Base-by-base conservation (phyloP, 192 early-diverging fungal species). In the Coemansia sp. region DNA sequence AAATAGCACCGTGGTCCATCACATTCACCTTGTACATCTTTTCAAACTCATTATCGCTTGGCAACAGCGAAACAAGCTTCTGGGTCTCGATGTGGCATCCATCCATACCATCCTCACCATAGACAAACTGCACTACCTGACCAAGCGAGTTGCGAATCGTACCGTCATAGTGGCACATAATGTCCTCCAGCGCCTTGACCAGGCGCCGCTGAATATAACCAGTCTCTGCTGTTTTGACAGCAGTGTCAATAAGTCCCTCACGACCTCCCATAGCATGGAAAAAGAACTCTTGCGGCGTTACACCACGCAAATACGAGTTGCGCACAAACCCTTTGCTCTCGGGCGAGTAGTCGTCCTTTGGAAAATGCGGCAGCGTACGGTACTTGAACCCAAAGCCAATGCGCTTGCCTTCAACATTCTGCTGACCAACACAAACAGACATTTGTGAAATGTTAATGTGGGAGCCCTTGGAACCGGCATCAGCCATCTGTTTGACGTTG, bases 201-300 rank as follows among this genome's bases (percentile, higher is more conserved):
- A 99, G 82, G 82, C 97, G 93, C 72, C 97, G 95, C 82, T 99
- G 97, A 62, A 99, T 97, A 77, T 99, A 99, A 32, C 97, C 97
- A 3, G 97, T 97, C 75, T 98, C 96, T n/a, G 97, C 96, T 16
- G 96, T 95, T 84, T 99, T 98, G 65, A 99, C 96, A 71, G 97
- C 97, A 26, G 97, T 99, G 84, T 99, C 97, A 73, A 97, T 98
- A 78, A 99, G 82, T 84, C 97, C 97, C 88, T 99, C 97, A 86
- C 97, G 94, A 72, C 97, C 97, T 86, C 95, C 96, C 96, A 98
- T 98, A 19, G 96, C 95, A 79, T 99, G 97, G 90, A 99, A 99
- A 74, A 93, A 99, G 84, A 98, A 99, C 85, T 99, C 97, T 71
- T 94, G 93, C 18, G 97, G 97, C 18, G 94, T 96, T 74, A 99